Percentiles rank a stretch among this genome's conserved stretches.
Conservation (phyloP, 2,329 filamentous ascomycete genomes). For the Geosmithia morbida region DNA sequence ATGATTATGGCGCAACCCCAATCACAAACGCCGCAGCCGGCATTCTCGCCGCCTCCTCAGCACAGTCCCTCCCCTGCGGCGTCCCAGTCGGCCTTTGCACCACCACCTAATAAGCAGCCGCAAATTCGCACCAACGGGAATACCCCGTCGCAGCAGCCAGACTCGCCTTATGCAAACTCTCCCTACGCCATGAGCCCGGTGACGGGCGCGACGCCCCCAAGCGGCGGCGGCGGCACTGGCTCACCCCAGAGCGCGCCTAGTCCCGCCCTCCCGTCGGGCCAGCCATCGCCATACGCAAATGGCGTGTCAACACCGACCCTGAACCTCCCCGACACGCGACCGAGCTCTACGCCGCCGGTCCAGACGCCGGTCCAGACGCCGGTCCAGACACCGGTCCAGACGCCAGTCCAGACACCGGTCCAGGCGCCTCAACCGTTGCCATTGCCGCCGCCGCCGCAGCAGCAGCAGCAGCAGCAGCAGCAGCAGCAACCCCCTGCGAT, state of each 20-base stretch:
- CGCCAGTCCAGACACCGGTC: background rate
- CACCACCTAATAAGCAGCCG: constrained; percentile 66
- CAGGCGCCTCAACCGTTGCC: constrained; percentile 4
- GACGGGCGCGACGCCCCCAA: constrained; percentile 22
- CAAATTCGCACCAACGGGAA: constrained; percentile 45
- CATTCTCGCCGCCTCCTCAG: constrained; percentile 45
- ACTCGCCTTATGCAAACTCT: constrained; percentile 43
- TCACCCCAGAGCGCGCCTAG: constrained; percentile 21
- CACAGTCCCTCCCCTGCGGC: constrained; percentile 46
- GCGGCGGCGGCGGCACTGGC: constrained; percentile 16
- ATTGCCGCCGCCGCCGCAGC: background rate
- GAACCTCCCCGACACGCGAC: constrained; percentile 18
- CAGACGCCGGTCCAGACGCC: constrained; percentile 13
- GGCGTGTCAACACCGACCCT: constrained; percentile 19
- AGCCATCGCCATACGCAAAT: constrained; percentile 22
- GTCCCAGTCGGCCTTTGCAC: constrained; percentile 34
- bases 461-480: constrained; percentile 1
- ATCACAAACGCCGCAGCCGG: constrained; percentile 31
- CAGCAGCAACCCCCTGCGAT: constrained; percentile 1
- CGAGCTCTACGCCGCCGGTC: constrained; percentile 15
- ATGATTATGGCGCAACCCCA: constrained; percentile 45
- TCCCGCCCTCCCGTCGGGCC: constrained; percentile 15
- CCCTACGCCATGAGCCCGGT: constrained; percentile 33
- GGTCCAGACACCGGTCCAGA: background rate
- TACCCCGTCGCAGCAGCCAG: constrained; percentile 41